A percentile compares a stretch with the other conserved stretches of the same genome.
phyloP scores from a whole-genome alignment of 1,284 basidiomycete species.

The Puccinia novopanici region DNA sequence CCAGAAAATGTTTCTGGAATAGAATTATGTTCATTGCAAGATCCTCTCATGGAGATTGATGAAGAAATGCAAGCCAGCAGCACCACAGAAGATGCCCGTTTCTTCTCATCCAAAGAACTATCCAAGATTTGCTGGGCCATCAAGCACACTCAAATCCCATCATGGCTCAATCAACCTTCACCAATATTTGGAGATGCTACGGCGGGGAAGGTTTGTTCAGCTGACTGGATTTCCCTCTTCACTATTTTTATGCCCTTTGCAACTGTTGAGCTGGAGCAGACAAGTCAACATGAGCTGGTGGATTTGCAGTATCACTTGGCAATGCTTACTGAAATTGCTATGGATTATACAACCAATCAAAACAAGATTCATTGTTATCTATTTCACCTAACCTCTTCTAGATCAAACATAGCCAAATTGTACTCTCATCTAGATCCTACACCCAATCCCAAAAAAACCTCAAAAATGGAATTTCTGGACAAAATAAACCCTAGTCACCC shows the following conservation, averaged over 20 bases:
- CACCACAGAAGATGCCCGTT: neutral
- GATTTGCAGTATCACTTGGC: conserved; percentile 31
- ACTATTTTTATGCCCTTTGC: conserved; percentile 1
- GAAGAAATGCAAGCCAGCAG: neutral
- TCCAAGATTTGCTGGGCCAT: too few relatives aligned
- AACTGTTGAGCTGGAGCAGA: conserved; percentile 24
- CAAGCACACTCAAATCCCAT: too few relatives aligned
- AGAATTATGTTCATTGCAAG: conserved; percentile 36
- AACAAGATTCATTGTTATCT: conserved; percentile 25
- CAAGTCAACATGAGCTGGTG: conserved; percentile 10
- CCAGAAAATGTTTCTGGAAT: conserved; percentile 16
- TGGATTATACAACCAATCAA: conserved; percentile 26
- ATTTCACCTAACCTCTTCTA: conserved; percentile 32
- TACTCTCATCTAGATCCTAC: conserved; percentile 24
- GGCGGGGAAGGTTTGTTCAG: conserved; percentile 39
- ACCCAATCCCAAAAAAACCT: too few relatives aligned
- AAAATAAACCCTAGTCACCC: too few relatives aligned
- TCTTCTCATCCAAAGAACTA: too few relatives aligned
- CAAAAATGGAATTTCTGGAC: too few relatives aligned
- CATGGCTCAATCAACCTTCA: too few relatives aligned
- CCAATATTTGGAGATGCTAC: too few relatives aligned
- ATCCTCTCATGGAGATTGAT: conserved; percentile 29
- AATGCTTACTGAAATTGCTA: too few relatives aligned
- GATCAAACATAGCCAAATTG: conserved; percentile 13
- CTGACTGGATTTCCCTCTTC: conserved; percentile 14